Evolutionary conservation across 2,329 filamentous ascomycete genomes (phyloP), one percentile per base, ranked within the genome.

Genomic region (Clonostachys sp.): DNA sequence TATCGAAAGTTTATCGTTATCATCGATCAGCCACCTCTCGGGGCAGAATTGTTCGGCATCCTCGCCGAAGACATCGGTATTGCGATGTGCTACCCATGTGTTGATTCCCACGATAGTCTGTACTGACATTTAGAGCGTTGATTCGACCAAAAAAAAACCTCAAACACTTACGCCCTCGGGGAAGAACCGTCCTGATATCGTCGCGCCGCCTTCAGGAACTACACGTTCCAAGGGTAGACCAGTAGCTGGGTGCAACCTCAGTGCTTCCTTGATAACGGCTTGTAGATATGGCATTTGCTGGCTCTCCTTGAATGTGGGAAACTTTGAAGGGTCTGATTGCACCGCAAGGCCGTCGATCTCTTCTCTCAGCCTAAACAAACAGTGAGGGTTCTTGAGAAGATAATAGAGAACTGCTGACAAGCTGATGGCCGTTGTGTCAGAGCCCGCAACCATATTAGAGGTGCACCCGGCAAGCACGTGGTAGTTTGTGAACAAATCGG

Each of bases 211-310:
- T 3, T 63, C 48, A 0, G 75, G 73, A 0, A 78, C 74, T 1
- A 69, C 62, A 6, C 77, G 66, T 55, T 72, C 72, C n/a, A 80
- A 58, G 5, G 74, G 70, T 12, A 79, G 57, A 5, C 73, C 75
- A 0, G 69, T 68, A 0, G 74, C 70, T 2, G 76, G 67, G 43
- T 77, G 72, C 16, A 81, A 59, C 13, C 78, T 69, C 17, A 80
- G 57, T 0, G 72, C 71, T 55, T 81, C 77, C 45, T 78, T 77
- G 38, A 81, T 71, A 4, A 73, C 68, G 1, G 75, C 76, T 49
- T 80, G 70, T 14, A 80, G 63, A 50, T 80, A 82, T 0, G 73
- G 74, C 55, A 76, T 58, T 42, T 58, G 62, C 14, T 64, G 68
- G 5, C 52, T 65, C 51, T 69, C 67, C 30, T 61, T 68, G 55